phyloP scores from a whole-genome alignment of 179 eudicot species.

The Silene vulgaris region DNA sequence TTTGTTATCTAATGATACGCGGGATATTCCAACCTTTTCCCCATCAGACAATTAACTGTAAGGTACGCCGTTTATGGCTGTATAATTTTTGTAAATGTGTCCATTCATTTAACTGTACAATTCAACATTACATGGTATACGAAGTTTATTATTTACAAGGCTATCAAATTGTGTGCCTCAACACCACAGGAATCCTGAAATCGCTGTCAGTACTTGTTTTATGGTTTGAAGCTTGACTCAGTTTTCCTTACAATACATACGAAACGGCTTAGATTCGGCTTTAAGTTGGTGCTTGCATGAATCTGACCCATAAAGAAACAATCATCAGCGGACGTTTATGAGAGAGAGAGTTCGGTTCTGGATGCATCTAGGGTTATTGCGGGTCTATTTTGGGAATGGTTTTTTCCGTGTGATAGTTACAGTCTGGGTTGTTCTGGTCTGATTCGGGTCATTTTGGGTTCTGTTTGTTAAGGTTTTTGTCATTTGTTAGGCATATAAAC shows the following conservation, averaged over 20 bases:
- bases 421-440: no score
- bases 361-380: no score
- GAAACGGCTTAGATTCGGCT: no score
- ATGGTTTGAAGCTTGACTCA: background rate
- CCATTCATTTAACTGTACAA: conserved; percentile 6
- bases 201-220: background rate
- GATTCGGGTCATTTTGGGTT: background rate
- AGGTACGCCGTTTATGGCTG: conserved; percentile 20
- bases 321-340: no score
- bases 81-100: conserved; percentile 6
- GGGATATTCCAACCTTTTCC: conserved; percentile 49
- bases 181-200: background rate
- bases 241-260: no score
- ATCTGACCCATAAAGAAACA: background rate
- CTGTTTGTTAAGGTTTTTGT: no score
- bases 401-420: no score
- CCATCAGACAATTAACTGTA: conserved; percentile 29
- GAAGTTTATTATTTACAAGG: background rate
- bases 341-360: no score
- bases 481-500: no score
- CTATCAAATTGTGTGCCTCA: background rate
- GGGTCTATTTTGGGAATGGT: no score
- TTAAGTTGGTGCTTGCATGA: background rate
- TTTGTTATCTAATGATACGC: conserved; percentile 24
- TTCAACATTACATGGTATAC: background rate